A percentile compares a stretch with the other conserved stretches of the same genome.
Evolutionary conservation across 805 yeast species (phyloP).

Genomic region (Candida parachauliodes): DNA sequence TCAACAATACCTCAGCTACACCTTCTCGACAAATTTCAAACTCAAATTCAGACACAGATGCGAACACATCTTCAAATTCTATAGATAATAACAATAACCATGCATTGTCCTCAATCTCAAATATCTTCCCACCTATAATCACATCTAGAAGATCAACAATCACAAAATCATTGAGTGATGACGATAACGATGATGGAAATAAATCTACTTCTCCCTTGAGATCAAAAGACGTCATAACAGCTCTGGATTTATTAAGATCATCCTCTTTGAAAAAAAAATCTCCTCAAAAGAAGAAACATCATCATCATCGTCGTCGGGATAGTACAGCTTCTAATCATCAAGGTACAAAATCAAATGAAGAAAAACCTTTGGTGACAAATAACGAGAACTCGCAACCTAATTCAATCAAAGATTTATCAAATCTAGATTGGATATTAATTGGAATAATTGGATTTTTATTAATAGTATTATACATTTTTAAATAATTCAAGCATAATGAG

Average conservation of each 20-base stretch:
- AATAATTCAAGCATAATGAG: background rate
- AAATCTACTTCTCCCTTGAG: background rate
- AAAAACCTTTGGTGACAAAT: background rate
- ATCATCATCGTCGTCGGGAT: background rate
- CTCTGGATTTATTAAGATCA: conserved; percentile 3
- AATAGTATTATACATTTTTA: background rate
- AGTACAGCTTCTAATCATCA: no score
- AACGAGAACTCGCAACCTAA: background rate
- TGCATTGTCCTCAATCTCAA: no score
- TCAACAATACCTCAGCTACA: background rate
- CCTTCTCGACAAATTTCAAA: background rate
- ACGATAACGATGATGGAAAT: background rate
- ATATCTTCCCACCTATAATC: background rate
- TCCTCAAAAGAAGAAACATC: background rate
- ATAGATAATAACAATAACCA: background rate
- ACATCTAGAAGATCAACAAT: conserved; percentile 1
- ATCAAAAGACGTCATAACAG: background rate
- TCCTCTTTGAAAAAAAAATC: background rate
- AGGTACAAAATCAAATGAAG: no score
- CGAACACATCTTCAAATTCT: background rate
- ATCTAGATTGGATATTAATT: conserved; percentile 2
- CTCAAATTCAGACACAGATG: no score
- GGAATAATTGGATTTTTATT: conserved; percentile 1
- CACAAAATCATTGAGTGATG: background rate
- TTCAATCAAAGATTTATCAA: background rate